Evolutionary conservation across 306 rosid species (phyloP), one percentile per base, ranked within the genome.

Genomic region (Trifolium subterraneum): DNA sequence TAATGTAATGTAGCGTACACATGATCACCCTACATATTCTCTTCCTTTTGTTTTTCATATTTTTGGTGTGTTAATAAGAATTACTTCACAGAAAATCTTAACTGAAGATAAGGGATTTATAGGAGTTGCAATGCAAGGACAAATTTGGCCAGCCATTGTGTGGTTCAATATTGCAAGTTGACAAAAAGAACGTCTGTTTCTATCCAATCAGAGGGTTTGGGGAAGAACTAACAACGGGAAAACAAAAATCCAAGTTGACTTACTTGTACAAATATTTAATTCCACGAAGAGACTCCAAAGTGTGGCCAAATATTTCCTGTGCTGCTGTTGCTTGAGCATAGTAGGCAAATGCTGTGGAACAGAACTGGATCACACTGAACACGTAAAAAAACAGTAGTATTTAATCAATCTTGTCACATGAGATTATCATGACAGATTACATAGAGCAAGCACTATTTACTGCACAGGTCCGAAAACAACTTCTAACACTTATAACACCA

Each of bases 281-380:
- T 79, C 99, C 99, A 15, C 99, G 96, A 74, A 95, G 98, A 78
- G 98, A 92, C 81, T 95, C 75, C 82, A 95, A 80, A 1, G 99
- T 95, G 87, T 95, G 99, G 76, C 99, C 96, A 81, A 95, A 95
- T 66, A 95, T 95, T 87, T 95, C 96, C 84, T 95, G 99, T 36
- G 99, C 99, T 8, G 99, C 97, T 62, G 99, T 95, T 66, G 98
- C 99, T 85, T 88, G 98, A 45, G 99, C 98, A 86, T 95, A 95
- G 89, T 95, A 95, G 55, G 98, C 99, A 92, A 95, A 95, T 48
- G 99, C 93, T n/a, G 97, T 92, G 78, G 99, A 92, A 83, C 99
- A 92, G 88, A 95, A 95, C 88, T 95, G 99, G 81, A 95, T 95
- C 68, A 95, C 99, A 84, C 99, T 95, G 93, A 66, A 73, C 87